Percentiles rank a stretch among this genome's conserved stretches.
phyloP scores from a whole-genome alignment of 495 filamentous ascomycete species.

The Jackrogersella minutella region DNA sequence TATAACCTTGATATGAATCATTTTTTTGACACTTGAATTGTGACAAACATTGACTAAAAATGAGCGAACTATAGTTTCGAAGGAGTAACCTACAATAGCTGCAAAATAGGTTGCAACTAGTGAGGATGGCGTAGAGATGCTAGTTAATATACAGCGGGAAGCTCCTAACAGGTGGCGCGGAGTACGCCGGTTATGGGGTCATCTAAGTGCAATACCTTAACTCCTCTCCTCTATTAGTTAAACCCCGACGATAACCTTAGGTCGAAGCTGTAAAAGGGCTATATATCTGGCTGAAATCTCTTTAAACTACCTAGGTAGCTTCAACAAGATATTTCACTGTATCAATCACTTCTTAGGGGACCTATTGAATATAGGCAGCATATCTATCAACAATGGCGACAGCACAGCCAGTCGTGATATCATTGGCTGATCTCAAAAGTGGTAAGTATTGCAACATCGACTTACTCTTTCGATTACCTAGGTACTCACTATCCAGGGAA shows the following conservation, averaged over 20 bases:
- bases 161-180: constrained; percentile 12
- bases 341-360: neutral
- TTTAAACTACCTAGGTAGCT: too few species aligned
- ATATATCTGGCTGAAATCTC: too few species aligned
- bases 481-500: constrained; percentile 61
- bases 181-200: constrained; percentile 14
- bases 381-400: constrained; percentile 32
- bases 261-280: neutral
- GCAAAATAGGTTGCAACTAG: too few species aligned
- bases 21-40: too few species aligned
- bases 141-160: constrained; percentile 1
- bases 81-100: too few species aligned
- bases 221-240: constrained; percentile 1
- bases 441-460: constrained; percentile 44
- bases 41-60: too few species aligned
- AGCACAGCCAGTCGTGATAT: constrained; percentile 60
- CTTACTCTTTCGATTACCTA: neutral
- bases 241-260: constrained; percentile 37
- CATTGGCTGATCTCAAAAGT: constrained; percentile 59
- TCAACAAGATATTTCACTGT: too few species aligned
- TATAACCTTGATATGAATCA: too few species aligned
- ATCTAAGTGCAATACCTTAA: neutral
- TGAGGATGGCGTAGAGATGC: neutral
- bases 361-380: neutral
- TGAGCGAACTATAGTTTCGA: too few species aligned